Conservation (phyloP, 257 asterid species). For the Craterostigma plantagineum region DNA sequence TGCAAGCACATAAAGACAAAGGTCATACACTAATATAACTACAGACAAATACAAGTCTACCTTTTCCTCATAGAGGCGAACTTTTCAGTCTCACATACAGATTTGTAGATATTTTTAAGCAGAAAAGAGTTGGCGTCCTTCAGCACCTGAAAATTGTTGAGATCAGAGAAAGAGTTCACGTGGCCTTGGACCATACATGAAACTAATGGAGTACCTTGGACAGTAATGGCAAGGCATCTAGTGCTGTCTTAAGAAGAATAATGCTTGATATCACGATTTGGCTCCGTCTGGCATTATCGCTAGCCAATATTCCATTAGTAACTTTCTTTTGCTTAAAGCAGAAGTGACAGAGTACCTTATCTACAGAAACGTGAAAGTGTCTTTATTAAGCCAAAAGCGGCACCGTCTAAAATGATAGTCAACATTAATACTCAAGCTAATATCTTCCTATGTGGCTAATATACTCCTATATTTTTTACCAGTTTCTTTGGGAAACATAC, state of each 20-base stretch:
- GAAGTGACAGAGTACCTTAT: constrained; percentile 95
- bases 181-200: constrained; percentile 1
- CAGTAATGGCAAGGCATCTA: constrained; percentile 84
- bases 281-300: constrained; percentile 58
- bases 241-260: constrained; percentile 83
- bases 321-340: constrained; percentile 93
- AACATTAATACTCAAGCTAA: too few species aligned
- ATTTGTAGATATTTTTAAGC: constrained; percentile 64
- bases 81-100: constrained; percentile 77
- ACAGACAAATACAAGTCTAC: constrained; percentile 15
- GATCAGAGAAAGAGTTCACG: constrained; percentile 12
- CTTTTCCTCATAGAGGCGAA: constrained; percentile 61
- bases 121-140: constrained; percentile 87
- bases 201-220: constrained; percentile 40
- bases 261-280: constrained; percentile 80
- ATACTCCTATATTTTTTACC: too few species aligned
- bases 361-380: constrained; percentile 26
- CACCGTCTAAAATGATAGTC: background rate
- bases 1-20: constrained; percentile 4
- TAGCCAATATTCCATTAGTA: constrained; percentile 49
- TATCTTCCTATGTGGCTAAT: too few species aligned
- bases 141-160: constrained; percentile 41
- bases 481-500: constrained; percentile 91
- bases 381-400: constrained; percentile 9
- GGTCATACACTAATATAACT: too few species aligned